phyloP scores from a whole-genome alignment of 495 filamentous ascomycete genomes.

The Aspergillus leporis region DNA sequence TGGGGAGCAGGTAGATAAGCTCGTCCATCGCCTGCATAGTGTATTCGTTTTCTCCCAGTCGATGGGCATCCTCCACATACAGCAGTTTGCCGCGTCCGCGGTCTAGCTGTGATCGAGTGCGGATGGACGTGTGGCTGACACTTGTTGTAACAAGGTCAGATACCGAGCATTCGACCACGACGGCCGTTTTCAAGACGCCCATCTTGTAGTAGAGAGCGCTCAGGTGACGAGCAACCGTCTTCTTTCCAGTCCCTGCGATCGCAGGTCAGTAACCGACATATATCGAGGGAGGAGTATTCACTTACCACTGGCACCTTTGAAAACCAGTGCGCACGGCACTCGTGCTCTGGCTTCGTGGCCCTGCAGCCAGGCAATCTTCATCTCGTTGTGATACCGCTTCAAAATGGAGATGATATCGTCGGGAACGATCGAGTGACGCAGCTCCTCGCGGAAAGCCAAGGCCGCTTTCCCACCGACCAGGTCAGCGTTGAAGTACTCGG shows the following conservation, averaged over 20 bases:
- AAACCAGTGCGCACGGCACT: slow-evolving; percentile 17
- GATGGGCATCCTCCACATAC: slow-evolving; percentile 70
- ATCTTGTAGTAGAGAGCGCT: slow-evolving; percentile 31
- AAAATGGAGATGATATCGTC: slow-evolving; percentile 20
- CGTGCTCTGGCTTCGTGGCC: slow-evolving; percentile 12
- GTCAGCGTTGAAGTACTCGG: slow-evolving; percentile 18
- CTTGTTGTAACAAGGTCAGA: slow-evolving; percentile 39
- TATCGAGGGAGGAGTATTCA: not conserved
- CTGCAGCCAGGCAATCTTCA: slow-evolving; percentile 16
- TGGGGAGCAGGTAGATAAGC: slow-evolving; percentile 56
- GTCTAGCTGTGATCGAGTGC: slow-evolving; percentile 58
- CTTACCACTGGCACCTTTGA: slow-evolving; percentile 22
- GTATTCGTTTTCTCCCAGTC: slow-evolving; percentile 51
- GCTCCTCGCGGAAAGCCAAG: slow-evolving; percentile 16
- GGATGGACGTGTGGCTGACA: slow-evolving; percentile 65
- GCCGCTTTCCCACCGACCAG: slow-evolving; percentile 6
- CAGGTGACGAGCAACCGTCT: slow-evolving; percentile 41
- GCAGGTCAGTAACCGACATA: not conserved
- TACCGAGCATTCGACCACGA: slow-evolving; percentile 41
- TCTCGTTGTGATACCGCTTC: slow-evolving; percentile 21
- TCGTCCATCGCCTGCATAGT: slow-evolving; percentile 63
- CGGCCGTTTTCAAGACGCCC: slow-evolving; percentile 37
- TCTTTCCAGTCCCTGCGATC: slow-evolving; percentile 47
- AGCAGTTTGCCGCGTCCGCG: slow-evolving; percentile 62
- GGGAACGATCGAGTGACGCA: slow-evolving; percentile 19